These are phyloP conservation scores for Zygotorulaspora sp. DNA, from an alignment of 805 yeast species.

Conservation along the genomic window DNA sequence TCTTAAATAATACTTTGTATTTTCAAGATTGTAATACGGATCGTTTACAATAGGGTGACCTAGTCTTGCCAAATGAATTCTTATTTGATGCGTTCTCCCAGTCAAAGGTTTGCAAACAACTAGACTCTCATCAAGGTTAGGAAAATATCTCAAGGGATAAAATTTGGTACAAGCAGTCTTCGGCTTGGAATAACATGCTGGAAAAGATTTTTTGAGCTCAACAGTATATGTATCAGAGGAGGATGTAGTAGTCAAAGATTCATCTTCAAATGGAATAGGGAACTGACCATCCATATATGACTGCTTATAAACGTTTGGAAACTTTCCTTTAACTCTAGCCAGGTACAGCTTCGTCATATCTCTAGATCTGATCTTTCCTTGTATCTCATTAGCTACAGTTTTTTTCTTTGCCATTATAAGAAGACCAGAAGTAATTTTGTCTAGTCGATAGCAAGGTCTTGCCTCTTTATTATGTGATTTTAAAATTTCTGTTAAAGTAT, in stretches of 20 bases:
- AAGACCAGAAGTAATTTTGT: slow-evolving; percentile 89
- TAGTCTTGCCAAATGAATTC: slow-evolving; percentile 83
- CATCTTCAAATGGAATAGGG: slow-evolving; percentile 10
- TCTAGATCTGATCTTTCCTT: slow-evolving; percentile 51
- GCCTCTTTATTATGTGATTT: slow-evolving; percentile 54
- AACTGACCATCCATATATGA: slow-evolving; percentile 31
- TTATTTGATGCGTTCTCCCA: slow-evolving; percentile 91
- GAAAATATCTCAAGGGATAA: slow-evolving; percentile 56
- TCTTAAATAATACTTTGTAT: slow-evolving; percentile 24
- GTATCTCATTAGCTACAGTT: slow-evolving; percentile 59
- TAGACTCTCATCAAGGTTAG: slow-evolving; percentile 43
- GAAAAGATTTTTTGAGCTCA: slow-evolving; percentile 62
- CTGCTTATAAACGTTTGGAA: slow-evolving; percentile 43
- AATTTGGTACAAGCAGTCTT: slow-evolving; percentile 73
- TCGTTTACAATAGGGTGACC: slow-evolving; percentile 89
- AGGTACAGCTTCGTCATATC: slow-evolving; percentile 71
- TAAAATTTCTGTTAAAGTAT: slow-evolving; percentile 68
- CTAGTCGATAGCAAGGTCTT: slow-evolving; percentile 84
- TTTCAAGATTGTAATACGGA: slow-evolving; percentile 50
- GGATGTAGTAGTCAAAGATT: slow-evolving; percentile 11
- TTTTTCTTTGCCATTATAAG: slow-evolving; percentile 44
- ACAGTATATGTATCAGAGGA: slow-evolving; percentile 56
- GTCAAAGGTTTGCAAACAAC: slow-evolving; percentile 85
- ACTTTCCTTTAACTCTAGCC: slow-evolving; percentile 81
- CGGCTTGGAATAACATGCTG: slow-evolving; percentile 40